A percentile compares a stretch with the other conserved stretches of the same genome.
Conservation (phyloP, 306 rosid species). For the Vigna nakashimae region DNA sequence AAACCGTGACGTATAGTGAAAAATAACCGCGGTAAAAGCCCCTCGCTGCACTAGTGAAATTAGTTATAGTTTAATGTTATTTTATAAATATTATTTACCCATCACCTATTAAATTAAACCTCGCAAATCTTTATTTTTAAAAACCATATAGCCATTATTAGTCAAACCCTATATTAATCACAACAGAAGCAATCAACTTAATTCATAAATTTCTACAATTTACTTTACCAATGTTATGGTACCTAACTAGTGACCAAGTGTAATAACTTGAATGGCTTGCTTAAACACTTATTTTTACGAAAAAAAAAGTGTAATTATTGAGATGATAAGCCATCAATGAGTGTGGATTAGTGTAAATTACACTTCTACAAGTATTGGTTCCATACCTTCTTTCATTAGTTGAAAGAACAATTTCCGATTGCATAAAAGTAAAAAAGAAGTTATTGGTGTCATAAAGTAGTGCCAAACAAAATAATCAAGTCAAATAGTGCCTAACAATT, state of each 20-base stretch:
- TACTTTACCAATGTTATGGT: no score
- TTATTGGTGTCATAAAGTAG: not conserved
- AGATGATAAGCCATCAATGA: not conserved
- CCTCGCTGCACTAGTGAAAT: no score
- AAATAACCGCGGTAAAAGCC: no score
- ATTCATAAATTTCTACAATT: not conserved
- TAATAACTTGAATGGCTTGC: not conserved
- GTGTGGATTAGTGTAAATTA: conserved; percentile 8
- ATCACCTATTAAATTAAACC: no score
- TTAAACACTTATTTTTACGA: not conserved
- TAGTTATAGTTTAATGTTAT: no score
- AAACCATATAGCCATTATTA: no score
- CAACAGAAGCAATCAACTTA: not conserved
- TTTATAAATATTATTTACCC: no score
- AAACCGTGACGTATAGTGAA: no score
- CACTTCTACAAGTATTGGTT: not conserved
- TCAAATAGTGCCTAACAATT: not conserved
- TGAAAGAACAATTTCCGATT: conserved; percentile 4
- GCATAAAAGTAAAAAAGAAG: not conserved
- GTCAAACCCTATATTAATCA: no score
- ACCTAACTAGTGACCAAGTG: no score
- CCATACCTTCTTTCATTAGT: not conserved
- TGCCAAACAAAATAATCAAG: conserved; percentile 23
- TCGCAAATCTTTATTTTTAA: no score
- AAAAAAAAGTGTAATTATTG: not conserved